These are phyloP conservation scores for Lolium rigidum DNA, from an alignment of 176 grass and related monocot genomes.

Conservation along the genomic window DNA sequence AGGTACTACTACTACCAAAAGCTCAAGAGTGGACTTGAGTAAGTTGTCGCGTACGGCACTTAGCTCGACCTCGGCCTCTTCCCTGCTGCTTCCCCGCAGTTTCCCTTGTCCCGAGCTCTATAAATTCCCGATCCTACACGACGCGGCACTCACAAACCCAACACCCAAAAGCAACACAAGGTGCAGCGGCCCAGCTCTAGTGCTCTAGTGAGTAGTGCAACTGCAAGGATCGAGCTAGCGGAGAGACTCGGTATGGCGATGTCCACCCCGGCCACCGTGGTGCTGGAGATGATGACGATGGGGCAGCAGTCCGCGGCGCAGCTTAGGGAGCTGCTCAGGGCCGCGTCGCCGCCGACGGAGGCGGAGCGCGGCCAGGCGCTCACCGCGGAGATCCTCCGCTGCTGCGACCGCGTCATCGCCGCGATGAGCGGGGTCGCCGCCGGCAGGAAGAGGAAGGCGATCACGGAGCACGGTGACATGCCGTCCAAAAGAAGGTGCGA, in stretches of 20 bases:
- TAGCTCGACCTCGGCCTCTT: too few species aligned
- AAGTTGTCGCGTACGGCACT: neutral
- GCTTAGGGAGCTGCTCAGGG: conserved; percentile 45
- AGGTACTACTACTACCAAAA: too few species aligned
- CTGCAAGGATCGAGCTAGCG: neutral
- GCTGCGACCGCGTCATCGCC: conserved; percentile 52
- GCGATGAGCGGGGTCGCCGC: neutral
- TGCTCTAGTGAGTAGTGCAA: neutral
- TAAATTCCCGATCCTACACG: neutral
- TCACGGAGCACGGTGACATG: neutral
- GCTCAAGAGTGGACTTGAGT: neutral
- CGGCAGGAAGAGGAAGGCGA: conserved; percentile 39
- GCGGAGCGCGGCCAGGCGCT: conserved; percentile 38
- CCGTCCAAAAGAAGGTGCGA: conserved; percentile 26
- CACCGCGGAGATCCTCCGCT: conserved; percentile 53
- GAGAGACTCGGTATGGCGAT: conserved; percentile 32
- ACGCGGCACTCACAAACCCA: neutral
- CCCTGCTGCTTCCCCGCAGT: neutral
- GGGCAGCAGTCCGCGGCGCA: conserved; percentile 48
- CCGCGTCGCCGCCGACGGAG: neutral
- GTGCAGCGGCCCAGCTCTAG: neutral
- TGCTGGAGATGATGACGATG: conserved; percentile 56
- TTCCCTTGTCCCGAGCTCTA: conserved; percentile 14
- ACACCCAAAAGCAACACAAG: neutral
- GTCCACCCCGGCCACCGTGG: conserved; percentile 31